phyloP scores from a whole-genome alignment of 345 rosid species.

The Moricandia arvensis region DNA sequence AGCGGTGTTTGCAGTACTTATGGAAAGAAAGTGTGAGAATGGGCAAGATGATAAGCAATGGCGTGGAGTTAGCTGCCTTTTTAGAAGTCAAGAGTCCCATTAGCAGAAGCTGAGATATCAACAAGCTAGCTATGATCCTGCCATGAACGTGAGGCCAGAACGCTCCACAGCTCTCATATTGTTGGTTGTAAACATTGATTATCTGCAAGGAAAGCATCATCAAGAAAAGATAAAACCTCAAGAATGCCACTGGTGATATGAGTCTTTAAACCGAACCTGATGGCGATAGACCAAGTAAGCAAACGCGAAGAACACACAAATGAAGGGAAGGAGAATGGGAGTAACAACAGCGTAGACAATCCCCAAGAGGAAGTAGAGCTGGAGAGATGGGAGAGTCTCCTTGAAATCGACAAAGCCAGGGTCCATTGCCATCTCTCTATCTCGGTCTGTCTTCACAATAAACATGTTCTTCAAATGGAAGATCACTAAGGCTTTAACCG shows the following conservation, averaged over 20 bases:
- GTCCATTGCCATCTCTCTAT: constrained; percentile 80
- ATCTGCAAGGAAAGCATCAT: constrained; percentile 53
- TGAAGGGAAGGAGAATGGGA: constrained; percentile 94
- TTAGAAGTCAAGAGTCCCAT: constrained; percentile 89
- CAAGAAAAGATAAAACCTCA: neutral
- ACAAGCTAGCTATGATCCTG: constrained; percentile 75
- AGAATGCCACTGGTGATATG: neutral
- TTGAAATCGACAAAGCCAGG: constrained; percentile 83
- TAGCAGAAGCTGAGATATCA: constrained; percentile 85
- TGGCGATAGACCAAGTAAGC: constrained; percentile 96
- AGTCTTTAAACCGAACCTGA: constrained; percentile 55
- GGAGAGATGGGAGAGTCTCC: constrained; percentile 85
- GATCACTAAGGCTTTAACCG: constrained; percentile 73
- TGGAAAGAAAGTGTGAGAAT: constrained; percentile 78
- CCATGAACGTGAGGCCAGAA: constrained; percentile 98
- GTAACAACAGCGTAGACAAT: constrained; percentile 89
- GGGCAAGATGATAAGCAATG: constrained; percentile 75
- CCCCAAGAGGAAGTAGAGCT: constrained; percentile 91
- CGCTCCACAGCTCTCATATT: constrained; percentile 91
- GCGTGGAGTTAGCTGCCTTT: constrained; percentile 87
- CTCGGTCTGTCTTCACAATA: constrained; percentile 85
- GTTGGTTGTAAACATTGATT: constrained; percentile 87
- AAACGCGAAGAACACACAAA: constrained; percentile 80
- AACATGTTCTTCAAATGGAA: constrained; percentile 93
- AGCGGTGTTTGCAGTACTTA: constrained; percentile 87